These are phyloP conservation scores for Astrothelium macrocarpum DNA, from an alignment of 495 filamentous ascomycete species.

Conservation along the genomic window DNA sequence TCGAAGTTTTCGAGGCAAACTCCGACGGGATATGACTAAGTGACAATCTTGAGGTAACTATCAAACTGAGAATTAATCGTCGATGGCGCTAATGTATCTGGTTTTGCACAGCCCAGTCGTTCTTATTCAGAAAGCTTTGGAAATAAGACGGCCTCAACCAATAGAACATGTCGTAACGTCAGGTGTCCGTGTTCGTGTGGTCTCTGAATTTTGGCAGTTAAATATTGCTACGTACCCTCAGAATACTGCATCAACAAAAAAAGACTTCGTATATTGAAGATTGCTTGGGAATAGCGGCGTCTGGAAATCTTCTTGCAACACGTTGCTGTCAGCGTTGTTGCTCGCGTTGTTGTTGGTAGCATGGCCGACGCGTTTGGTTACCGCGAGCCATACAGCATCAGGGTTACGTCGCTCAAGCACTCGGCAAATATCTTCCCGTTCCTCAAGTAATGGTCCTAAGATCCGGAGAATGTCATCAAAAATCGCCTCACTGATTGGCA, in stretches of 20 bases:
- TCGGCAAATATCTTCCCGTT: constrained; percentile 39
- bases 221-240: too few relatives aligned
- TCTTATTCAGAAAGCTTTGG: too few relatives aligned
- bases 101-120: too few relatives aligned
- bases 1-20: neutral
- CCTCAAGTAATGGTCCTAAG: constrained; percentile 42
- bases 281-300: neutral
- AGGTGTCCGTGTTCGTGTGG: too few relatives aligned
- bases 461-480: constrained; percentile 60
- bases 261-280: neutral
- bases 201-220: too few relatives aligned
- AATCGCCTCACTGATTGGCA: constrained; percentile 49
- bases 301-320: neutral
- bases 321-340: neutral
- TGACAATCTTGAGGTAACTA: neutral
- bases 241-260: neutral
- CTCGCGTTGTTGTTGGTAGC: neutral
- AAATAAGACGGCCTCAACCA: too few relatives aligned
- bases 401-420: constrained; percentile 52
- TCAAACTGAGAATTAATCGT: neutral
- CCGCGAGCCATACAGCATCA: constrained; percentile 61
- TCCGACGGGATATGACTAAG: neutral
- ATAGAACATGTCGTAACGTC: too few relatives aligned
- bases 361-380: neutral
- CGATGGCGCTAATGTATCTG: neutral